phyloP scores from a whole-genome alignment of 176 grass and related monocot species.

The Avena insularis region DNA sequence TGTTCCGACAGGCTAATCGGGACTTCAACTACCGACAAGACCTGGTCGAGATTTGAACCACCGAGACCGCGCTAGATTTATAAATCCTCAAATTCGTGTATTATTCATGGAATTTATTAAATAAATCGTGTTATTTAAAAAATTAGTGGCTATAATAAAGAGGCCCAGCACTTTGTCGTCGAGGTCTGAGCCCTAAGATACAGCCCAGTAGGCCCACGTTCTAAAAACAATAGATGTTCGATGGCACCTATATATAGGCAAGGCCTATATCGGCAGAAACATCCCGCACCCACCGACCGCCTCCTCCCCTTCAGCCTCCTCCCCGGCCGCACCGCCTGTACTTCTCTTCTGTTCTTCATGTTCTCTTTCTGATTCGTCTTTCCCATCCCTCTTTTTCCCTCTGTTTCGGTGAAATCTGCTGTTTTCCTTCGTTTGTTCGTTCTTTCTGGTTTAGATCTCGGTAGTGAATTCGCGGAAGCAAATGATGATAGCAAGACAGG shows the following conservation, averaged over 20 bases:
- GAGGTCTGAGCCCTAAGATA: neutral
- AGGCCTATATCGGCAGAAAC: neutral
- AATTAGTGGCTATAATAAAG: neutral
- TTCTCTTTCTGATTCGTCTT: neutral
- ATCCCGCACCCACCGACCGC: neutral
- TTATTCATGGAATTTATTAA: no score
- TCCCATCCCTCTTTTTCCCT: neutral
- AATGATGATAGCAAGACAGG: conserved; percentile 68
- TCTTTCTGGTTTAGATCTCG: neutral
- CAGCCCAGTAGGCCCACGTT: neutral
- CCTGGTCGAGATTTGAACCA: no score
- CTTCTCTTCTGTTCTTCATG: neutral
- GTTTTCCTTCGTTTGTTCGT: neutral
- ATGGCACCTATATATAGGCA: neutral
- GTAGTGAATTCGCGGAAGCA: conserved; percentile 15
- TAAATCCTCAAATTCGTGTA: no score
- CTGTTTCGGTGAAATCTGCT: neutral
- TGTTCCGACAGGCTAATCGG: no score
- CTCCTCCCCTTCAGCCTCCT: neutral
- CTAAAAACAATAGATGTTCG: conserved; percentile 2
- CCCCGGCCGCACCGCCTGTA: neutral
- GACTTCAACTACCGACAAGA: no score
- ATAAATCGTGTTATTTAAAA: no score
- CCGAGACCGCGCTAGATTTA: no score
- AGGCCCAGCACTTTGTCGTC: no score